Conservation (phyloP, 2,329 filamentous ascomycete species). For the Didymella exigua region DNA sequence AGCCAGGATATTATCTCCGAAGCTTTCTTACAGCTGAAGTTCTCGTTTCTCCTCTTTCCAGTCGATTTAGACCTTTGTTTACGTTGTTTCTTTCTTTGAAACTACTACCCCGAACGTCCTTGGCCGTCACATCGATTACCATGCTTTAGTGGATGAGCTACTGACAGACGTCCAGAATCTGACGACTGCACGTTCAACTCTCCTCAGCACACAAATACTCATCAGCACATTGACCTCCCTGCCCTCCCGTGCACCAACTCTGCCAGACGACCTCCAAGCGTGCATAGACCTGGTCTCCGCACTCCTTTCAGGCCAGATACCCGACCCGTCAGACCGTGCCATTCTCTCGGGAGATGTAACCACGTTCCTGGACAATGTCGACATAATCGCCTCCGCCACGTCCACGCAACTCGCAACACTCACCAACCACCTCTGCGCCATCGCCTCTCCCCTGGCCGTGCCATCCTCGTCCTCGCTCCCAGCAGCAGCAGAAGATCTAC, state of each 20-base stretch:
- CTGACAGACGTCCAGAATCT: constrained; percentile 44
- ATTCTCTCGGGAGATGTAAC: constrained; percentile 49
- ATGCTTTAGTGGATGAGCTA: not conserved
- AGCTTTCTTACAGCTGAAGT: too few relatives aligned
- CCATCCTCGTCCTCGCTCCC: constrained; percentile 21
- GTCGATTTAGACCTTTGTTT: too few relatives aligned
- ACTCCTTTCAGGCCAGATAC: constrained; percentile 46
- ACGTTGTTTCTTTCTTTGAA: too few relatives aligned
- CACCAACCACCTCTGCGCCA: constrained; percentile 40
- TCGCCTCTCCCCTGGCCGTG: constrained; percentile 33
- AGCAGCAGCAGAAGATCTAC: constrained; percentile 15
- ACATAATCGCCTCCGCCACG: constrained; percentile 41
- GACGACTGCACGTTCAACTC: constrained; percentile 39
- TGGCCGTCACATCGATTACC: too few relatives aligned
- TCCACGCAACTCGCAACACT: constrained; percentile 42
- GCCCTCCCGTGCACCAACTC: constrained; percentile 39
- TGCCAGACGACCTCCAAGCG: constrained; percentile 52
- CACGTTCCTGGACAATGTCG: constrained; percentile 49
- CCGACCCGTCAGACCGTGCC: constrained; percentile 41
- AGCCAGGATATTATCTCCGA: not conserved
- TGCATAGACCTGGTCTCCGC: constrained; percentile 52
- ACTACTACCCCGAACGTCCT: not conserved
- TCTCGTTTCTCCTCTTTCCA: too few relatives aligned
- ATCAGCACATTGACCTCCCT: constrained; percentile 44
- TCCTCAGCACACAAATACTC: constrained; percentile 43